Evolutionary conservation across 768 basidiomycete species (phyloP).

Genomic region (Lactarius hatsudake): DNA sequence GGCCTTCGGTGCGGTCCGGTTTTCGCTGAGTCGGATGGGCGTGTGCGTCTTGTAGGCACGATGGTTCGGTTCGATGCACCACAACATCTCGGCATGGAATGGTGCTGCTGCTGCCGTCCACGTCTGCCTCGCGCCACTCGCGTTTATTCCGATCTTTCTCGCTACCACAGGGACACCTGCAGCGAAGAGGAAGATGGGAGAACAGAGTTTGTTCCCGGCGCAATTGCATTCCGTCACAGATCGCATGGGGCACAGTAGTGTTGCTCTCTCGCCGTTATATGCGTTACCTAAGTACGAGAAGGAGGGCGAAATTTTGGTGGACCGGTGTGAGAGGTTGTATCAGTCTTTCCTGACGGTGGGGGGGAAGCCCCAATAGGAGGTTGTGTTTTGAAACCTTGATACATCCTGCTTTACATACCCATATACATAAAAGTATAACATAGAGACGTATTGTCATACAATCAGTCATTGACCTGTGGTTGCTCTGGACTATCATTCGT

Average conservation of each 20-base stretch:
- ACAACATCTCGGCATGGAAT: conserved; percentile 58
- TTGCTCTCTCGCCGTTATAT: conserved; percentile 48
- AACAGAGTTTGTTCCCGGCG: conserved; percentile 36
- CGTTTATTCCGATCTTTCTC: conserved; percentile 43
- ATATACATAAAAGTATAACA: neutral
- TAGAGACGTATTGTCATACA: neutral
- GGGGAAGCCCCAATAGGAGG: conserved; percentile 24
- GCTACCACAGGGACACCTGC: conserved; percentile 9
- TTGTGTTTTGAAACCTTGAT: neutral
- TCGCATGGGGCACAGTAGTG: conserved; percentile 52
- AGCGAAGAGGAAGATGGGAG: conserved; percentile 16
- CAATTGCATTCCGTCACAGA: conserved; percentile 57
- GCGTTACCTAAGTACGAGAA: conserved; percentile 50
- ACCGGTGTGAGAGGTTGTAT: conserved; percentile 56
- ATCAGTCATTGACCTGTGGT: neutral
- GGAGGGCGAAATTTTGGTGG: conserved; percentile 48
- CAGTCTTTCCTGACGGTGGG: conserved; percentile 36
- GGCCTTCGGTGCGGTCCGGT: neutral
- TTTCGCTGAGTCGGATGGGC: neutral
- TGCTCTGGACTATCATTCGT: conserved; percentile 19
- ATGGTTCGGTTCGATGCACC: conserved; percentile 61
- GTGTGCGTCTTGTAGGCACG: conserved; percentile 51
- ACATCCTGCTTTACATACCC: conserved; percentile 1
- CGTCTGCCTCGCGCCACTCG: conserved; percentile 56
- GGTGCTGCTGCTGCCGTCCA: conserved; percentile 68